Base-by-base conservation (phyloP, 2,329 filamentous ascomycete species). In the Aureobasidium sp. region DNA sequence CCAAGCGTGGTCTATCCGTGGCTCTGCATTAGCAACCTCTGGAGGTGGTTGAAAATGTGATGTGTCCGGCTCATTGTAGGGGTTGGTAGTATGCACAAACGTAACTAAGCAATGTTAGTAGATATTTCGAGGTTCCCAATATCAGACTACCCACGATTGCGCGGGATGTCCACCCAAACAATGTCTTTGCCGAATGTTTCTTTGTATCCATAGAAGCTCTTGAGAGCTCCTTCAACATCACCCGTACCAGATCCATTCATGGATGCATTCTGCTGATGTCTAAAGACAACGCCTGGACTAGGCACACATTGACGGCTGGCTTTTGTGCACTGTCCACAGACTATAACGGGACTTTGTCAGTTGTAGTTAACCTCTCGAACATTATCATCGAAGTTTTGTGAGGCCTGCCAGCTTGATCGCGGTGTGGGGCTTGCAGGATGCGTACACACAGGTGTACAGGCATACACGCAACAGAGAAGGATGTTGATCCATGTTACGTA, bases 201-300 rank as follows among this genome's bases (percentile, higher is more conserved):
- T 68, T 84, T 84, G 70, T 86, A 86, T 25, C 82, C 82, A 68
- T 85, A 86, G 69, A 86, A 86, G 19, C 81, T 79, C 63, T 81
- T 82, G 63, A 86, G 71, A 53, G 74, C 76, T 37, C 76, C 78
- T 45, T 77, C 74, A 25, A 71, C 69, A 19, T 69, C 70, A 4
- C 75, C 74, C 10, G 75, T 74, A 15, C 73, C 73, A 38, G 70
- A 68, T 51, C 80, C 78, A 62, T 86, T 86, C 83, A 86, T 84
- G 21, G 83, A 85, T 31, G 84, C 83, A 78, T 87, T 87, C 71
- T 87, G 84, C 67, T 87, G 84, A 70, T 87, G 84, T 60, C 84
- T 81, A 67, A 86, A 87, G 46, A 85, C 81, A 65, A 87, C 80
- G 55, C 82, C 83, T 63, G 83, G 82, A 67, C 81, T 83, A 25